Evolutionary conservation across 306 rosid species (phyloP).

Genomic region (Cicer bijugum): DNA sequence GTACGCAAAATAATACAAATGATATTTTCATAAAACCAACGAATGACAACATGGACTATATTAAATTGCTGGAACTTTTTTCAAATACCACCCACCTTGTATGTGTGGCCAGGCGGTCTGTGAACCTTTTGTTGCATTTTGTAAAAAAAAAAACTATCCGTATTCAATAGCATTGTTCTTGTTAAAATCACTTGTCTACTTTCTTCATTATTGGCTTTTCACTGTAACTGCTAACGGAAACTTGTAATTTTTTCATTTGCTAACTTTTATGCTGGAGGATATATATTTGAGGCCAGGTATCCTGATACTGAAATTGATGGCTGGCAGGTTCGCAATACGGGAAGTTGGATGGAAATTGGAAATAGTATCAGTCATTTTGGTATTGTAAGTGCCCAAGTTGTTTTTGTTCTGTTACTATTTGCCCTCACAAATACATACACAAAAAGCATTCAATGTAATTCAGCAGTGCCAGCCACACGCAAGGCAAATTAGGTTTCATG

Average conservation of each 20-base stretch:
- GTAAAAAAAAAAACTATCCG: background rate
- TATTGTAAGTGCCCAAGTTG: slow-evolving; percentile 90
- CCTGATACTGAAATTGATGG: slow-evolving; percentile 24
- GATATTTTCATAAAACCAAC: too few relatives aligned
- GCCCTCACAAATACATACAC: slow-evolving; percentile 80
- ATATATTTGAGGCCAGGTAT: slow-evolving; percentile 1
- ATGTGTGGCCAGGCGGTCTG: background rate
- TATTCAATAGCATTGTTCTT: background rate
- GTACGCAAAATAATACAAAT: too few relatives aligned
- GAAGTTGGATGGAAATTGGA: slow-evolving; percentile 98
- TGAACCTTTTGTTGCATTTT: background rate
- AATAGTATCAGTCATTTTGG: slow-evolving; percentile 92
- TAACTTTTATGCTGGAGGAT: background rate
- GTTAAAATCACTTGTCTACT: background rate
- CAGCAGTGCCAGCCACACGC: slow-evolving; percentile 51
- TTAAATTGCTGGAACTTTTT: too few relatives aligned
- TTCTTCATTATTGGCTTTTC: background rate
- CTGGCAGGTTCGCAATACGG: slow-evolving; percentile 76
- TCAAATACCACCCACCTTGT: too few relatives aligned
- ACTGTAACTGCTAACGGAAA: background rate
- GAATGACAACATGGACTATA: too few relatives aligned
- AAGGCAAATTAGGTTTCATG: slow-evolving; percentile 63
- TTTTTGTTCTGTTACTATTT: slow-evolving; percentile 78
- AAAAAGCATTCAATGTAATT: slow-evolving; percentile 62
- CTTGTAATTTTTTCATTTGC: background rate